Conservation (phyloP, 2,329 filamentous ascomycete genomes). For the Xylaria sp. region DNA sequence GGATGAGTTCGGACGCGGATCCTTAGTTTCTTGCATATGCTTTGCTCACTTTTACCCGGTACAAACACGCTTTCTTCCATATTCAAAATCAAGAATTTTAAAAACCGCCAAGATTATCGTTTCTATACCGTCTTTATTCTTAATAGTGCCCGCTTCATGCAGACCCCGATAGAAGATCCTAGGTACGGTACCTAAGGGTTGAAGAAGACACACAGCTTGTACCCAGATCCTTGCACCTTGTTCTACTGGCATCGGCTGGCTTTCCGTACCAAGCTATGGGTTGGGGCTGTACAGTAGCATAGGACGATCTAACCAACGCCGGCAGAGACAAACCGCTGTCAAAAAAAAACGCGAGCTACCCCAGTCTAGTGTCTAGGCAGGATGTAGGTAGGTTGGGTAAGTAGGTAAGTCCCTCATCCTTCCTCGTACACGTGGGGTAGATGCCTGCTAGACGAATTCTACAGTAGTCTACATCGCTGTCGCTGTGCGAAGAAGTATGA, state of each 20-base stretch:
- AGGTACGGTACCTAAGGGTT: background rate
- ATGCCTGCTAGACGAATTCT: background rate
- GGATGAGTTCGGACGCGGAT: background rate
- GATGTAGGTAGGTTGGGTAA: background rate
- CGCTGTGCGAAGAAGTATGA: background rate
- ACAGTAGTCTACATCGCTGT: background rate
- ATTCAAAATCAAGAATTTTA: background rate
- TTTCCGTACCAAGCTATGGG: background rate
- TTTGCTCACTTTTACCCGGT: conserved; percentile 1
- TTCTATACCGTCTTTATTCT: background rate
- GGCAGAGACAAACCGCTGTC: background rate
- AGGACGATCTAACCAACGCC: background rate
- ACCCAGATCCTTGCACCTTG: background rate
- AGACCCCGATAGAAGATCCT: background rate
- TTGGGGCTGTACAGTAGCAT: background rate
- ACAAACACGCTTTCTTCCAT: conserved; percentile 3
- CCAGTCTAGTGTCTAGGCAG: too few relatives aligned
- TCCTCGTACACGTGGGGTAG: conserved; percentile 8
- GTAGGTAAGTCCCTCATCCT: conserved; percentile 7
- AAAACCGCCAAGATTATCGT: background rate
- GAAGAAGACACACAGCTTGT: background rate
- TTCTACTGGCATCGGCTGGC: background rate
- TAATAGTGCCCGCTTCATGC: background rate
- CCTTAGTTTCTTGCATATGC: background rate
- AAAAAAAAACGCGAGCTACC: background rate